Evolutionary conservation across 2,329 filamentous ascomycete genomes (phyloP).

Genomic region (Penicillium sp.): DNA sequence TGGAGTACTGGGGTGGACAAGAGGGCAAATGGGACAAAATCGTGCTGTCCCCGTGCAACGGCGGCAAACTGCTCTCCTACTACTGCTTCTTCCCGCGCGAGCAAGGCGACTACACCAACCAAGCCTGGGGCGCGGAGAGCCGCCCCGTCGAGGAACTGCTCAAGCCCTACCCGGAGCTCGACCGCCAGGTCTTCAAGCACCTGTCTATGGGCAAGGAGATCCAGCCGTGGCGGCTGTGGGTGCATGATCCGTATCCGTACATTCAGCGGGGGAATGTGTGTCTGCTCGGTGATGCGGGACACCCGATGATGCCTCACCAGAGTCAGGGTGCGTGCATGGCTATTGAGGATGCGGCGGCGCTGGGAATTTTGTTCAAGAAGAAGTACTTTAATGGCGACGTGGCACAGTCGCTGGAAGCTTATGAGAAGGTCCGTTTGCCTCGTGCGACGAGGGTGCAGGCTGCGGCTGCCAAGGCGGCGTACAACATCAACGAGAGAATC

Average conservation of each 20-base stretch:
- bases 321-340: slow-evolving; percentile 70
- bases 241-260: slow-evolving; percentile 64
- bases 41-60: slow-evolving; percentile 68
- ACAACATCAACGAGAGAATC: slow-evolving; percentile 66
- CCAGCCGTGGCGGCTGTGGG: slow-evolving; percentile 66
- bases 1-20: slow-evolving; percentile 70
- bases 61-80: slow-evolving; percentile 65
- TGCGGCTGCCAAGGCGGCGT: slow-evolving; percentile 59
- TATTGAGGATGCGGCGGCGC: slow-evolving; percentile 65
- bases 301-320: slow-evolving; percentile 71
- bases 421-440: slow-evolving; percentile 57
- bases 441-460: slow-evolving; percentile 59
- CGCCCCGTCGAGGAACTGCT: slow-evolving; percentile 61
- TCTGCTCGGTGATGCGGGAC: slow-evolving; percentile 66
- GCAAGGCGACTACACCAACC: slow-evolving; percentile 61
- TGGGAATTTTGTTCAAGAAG: slow-evolving; percentile 62
- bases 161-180: slow-evolving; percentile 61
- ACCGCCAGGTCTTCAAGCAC: slow-evolving; percentile 58
- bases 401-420: slow-evolving; percentile 50
- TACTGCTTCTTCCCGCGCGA: slow-evolving; percentile 69
- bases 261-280: slow-evolving; percentile 55
- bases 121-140: slow-evolving; percentile 60
- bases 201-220: slow-evolving; percentile 64
- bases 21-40: slow-evolving; percentile 68
- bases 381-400: slow-evolving; percentile 53